Conservation (phyloP, 768 basidiomycete genomes). For the Sutorius australiensis region DNA sequence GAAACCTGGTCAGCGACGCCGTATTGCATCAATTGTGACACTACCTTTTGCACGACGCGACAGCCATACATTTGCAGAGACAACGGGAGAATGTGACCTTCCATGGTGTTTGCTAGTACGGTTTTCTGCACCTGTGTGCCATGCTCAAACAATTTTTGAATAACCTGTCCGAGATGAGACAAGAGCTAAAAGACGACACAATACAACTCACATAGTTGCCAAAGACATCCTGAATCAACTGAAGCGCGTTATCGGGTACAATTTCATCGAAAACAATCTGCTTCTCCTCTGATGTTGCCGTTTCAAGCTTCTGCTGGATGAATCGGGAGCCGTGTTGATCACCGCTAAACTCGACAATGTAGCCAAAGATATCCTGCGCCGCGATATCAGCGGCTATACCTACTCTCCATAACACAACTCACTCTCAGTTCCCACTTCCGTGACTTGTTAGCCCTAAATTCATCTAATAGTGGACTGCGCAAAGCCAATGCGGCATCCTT, state of each 20-base stretch:
- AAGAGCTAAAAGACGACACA: neutral
- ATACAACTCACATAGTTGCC: constrained; percentile 80
- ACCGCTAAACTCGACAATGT: constrained; percentile 85
- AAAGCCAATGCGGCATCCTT: constrained; percentile 36
- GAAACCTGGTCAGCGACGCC: constrained; percentile 3
- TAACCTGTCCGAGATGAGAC: constrained; percentile 51
- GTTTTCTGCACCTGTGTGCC: constrained; percentile 75
- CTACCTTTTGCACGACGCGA: constrained; percentile 89
- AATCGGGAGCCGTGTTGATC: constrained; percentile 99
- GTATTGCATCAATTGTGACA: neutral
- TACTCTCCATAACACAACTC: constrained; percentile 21
- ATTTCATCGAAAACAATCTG: constrained; percentile 85
- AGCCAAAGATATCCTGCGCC: constrained; percentile 76
- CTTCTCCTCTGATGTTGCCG: constrained; percentile 73
- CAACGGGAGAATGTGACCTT: constrained; percentile 69
- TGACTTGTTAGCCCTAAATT: constrained; percentile 77
- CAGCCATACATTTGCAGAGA: constrained; percentile 95
- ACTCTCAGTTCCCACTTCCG: constrained; percentile 82
- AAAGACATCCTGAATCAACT: constrained; percentile 87
- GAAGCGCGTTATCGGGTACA: constrained; percentile 66
- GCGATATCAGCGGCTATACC: constrained; percentile 1
- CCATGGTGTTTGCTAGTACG: constrained; percentile 66
- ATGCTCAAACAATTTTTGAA: constrained; percentile 91
- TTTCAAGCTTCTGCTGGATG: constrained; percentile 85
- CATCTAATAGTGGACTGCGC: constrained; percentile 75